Base-by-base conservation (phyloP, 352 stramenopile species). In the Pythium myriotylum region DNA sequence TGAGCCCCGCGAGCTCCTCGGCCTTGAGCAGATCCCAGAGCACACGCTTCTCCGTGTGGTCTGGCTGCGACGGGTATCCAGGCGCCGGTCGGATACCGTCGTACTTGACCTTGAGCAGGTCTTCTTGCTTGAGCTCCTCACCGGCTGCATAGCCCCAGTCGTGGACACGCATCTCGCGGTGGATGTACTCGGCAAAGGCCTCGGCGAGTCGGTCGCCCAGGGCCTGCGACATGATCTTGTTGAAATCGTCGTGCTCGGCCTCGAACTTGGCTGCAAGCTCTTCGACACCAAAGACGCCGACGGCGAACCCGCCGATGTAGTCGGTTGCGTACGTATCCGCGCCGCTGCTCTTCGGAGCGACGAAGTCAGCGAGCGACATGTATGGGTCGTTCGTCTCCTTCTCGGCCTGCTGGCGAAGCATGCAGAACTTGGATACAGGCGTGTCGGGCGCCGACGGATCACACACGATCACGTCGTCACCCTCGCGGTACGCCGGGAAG, bases 51-150 rank as follows among this genome's bases (percentile, higher is more conserved):
- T 99, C 96, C 17, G 96, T 99, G 78, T 99, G 97, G 73, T 99
- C 97, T 13, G 97, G 97, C 73, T 99, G 96, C 27, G 92, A 98
- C 43, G 97, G 97, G 67, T 99, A 99, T 17, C 97, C 97, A n/a
- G 96, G 96, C 23, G 97, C 97, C 45, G 97, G 97, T 62, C 97
- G 89, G 65, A 99, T 99, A 59, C 97, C 97, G 59, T 98, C 89
- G 81, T 99, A 99, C 76, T 99, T 98, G 50, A 98, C 93, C 80
- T 99, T 99, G 23, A 99, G 80, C 32, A 99, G 66, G 64, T 99
- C 97, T 47, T 96, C 84, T 62, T 96, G 74, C 55, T 83, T 75
- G 45, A 99, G 71, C 24, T 84, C 78, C 67, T 99, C 97, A 37
- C 95, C 79, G 10, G 83, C 70, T 20, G 96, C 95, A 74, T 99